Base-by-base conservation (phyloP, 2,329 filamentous ascomycete genomes). In the Fusarium sterilihyphosum region DNA sequence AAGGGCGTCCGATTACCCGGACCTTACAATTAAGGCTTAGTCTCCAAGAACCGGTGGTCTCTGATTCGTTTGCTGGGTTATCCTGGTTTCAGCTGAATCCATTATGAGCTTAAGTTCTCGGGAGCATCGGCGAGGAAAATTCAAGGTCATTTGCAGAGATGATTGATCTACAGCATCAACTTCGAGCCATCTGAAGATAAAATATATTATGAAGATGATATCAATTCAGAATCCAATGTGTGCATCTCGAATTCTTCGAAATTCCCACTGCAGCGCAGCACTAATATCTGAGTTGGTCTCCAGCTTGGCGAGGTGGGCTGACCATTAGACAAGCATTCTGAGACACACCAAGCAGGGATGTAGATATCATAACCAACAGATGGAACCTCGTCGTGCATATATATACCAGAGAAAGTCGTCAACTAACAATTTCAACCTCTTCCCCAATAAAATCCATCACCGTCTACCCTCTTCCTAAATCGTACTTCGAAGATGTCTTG, bases 141-240 rank as follows among this genome's bases (percentile, higher is more conserved):
- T 29, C 29, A 29, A 29, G 26, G 26, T 26, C 26, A 26, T 26
- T 26, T 26, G 26, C 11, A 26, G 44, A 47, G 8, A 46, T 26
- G 8, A 14, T 9, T 26, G 2, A 2, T 20, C 12, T 1, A 29
- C 3, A 22, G 4, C 1, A 0, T 31, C 20, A 17, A 22, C 26
- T 31, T 3, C 14, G 0, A 4, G 20, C 9, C 14, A 4, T 22
- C 26, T 12, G 16, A n/a, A 16, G 37, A 56, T 3, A 2, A 22
- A 40, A 4, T 1, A 9, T 4, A 3, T 26, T 0, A 14, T 7
- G 3, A 17, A 29, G 8, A 29, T 29, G 29, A 29, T 9, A 29
- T 29, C 8, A 29, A 9, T 9, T 29, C 8, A 26, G 26, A 26
- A 26, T 6, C 6, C 26, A 26, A 26, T 6, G 6, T 26, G 26